phyloP scores from a whole-genome alignment of 768 basidiomycete species.

The Podaxis mareebaensis region DNA sequence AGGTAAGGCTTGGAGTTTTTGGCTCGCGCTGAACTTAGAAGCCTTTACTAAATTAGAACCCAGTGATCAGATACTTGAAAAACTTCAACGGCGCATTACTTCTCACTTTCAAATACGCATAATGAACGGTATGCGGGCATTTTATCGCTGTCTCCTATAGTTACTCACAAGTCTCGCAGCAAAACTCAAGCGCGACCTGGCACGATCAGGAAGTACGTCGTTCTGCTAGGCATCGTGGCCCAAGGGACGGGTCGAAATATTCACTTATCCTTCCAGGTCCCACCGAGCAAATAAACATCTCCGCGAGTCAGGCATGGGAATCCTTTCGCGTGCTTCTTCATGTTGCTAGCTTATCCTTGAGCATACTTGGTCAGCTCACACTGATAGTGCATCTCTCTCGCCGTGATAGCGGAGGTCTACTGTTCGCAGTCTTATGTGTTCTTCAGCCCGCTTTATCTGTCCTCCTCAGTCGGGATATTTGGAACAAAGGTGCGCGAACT shows the following conservation, averaged over 20 bases:
- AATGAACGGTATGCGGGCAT: slow-evolving; percentile 8
- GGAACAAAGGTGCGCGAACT: slow-evolving; percentile 13
- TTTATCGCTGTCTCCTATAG: neutral
- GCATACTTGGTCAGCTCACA: slow-evolving; percentile 9
- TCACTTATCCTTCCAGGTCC: neutral
- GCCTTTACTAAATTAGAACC: too few species aligned
- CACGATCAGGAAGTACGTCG: slow-evolving; percentile 10
- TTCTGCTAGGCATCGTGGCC: neutral
- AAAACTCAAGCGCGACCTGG: slow-evolving; percentile 8
- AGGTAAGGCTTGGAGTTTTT: neutral
- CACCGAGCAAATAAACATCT: neutral
- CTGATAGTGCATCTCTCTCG: slow-evolving; percentile 7
- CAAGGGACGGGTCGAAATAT: too few species aligned
- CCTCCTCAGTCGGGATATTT: neutral
- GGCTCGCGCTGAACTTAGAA: too few species aligned
- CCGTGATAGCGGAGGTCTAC: slow-evolving; percentile 8
- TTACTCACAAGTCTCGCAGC: neutral
- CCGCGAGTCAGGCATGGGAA: neutral
- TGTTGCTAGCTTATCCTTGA: neutral
- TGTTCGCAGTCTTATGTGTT: slow-evolving; percentile 6
- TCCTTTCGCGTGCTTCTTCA: neutral
- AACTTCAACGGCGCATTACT: neutral
- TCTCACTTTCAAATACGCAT: slow-evolving; percentile 12
- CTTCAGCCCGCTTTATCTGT: slow-evolving; percentile 2
- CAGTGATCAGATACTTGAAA: neutral